Conservation (phyloP, 106 monocot species). For the Dendrobium nobile region DNA sequence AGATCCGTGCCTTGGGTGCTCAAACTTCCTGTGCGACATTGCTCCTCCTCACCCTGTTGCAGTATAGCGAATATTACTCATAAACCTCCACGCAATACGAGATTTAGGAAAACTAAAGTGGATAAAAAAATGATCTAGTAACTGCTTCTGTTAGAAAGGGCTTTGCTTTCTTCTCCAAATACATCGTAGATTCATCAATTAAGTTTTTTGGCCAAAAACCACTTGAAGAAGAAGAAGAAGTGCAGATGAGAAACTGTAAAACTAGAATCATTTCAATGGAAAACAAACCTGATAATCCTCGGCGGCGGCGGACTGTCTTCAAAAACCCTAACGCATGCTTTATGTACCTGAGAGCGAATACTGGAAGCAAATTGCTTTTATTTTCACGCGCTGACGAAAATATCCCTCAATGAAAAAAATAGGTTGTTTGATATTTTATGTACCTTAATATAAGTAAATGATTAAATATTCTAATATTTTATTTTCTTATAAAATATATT, state of each 20-base stretch:
- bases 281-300: background rate
- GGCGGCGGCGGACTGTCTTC: background rate
- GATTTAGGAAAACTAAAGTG: background rate
- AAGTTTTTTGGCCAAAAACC: background rate
- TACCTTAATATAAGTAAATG: too few species aligned
- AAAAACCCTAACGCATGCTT: background rate
- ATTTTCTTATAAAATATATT: too few species aligned
- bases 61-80: background rate
- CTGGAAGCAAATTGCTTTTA: background rate
- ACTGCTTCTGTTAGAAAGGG: background rate
- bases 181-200: background rate
- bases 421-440: background rate
- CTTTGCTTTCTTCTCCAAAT: background rate
- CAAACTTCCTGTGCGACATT: slow-evolving; percentile 80
- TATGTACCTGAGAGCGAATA: background rate
- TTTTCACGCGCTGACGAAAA: background rate
- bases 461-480: too few species aligned
- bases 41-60: slow-evolving; percentile 3
- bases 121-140: background rate
- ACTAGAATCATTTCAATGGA: background rate
- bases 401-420: background rate
- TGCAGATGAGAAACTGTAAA: background rate
- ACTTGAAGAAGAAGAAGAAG: background rate
- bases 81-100: background rate
- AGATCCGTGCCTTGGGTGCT: slow-evolving; percentile 68